Evolutionary conservation across 2,329 filamentous ascomycete genomes (phyloP).

Genomic region (Penicillium thymicola): DNA sequence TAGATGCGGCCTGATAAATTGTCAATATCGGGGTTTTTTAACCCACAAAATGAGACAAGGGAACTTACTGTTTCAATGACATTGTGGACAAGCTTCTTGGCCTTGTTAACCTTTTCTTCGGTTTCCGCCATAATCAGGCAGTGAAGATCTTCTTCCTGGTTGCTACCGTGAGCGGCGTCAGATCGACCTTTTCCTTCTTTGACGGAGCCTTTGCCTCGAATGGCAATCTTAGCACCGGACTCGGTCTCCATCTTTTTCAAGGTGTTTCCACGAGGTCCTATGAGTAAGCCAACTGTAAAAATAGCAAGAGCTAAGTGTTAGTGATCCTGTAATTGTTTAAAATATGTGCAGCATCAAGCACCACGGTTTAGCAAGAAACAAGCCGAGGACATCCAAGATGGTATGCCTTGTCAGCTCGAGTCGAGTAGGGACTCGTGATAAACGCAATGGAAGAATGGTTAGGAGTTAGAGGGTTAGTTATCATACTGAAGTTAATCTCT

Average conservation of each 20-base stretch:
- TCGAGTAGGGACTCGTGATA: constrained; percentile 43
- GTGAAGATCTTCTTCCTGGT: constrained; percentile 98
- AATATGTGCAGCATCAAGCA: constrained; percentile 34
- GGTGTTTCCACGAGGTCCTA: constrained; percentile 99
- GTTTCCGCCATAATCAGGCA: constrained; percentile 99
- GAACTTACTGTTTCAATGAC: constrained; percentile 93
- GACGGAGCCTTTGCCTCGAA: constrained; percentile 98
- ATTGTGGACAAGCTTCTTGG: constrained; percentile 96
- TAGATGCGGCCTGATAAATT: constrained; percentile 77
- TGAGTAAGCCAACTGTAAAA: constrained; percentile 98
- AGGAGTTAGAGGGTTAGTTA: constrained; percentile 97
- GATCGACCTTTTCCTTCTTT: constrained; percentile 99
- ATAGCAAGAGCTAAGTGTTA: constrained; percentile 81
- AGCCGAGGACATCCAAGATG: constrained; percentile 35
- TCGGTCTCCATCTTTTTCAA: constrained; percentile 99
- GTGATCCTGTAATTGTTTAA: constrained; percentile 53
- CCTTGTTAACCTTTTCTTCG: constrained; percentile 99
- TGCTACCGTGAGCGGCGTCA: constrained; percentile 97
- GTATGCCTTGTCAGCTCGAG: constrained; percentile 39
- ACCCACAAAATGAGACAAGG: not conserved
- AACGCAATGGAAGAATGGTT: constrained; percentile 51
- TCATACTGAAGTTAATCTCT: constrained; percentile 99
- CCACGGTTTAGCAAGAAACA: constrained; percentile 44
- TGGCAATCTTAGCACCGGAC: constrained; percentile 96
- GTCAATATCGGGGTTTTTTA: constrained; percentile 26